Conservation (phyloP, 495 filamentous ascomycete genomes). For the Chaetomium tenue region DNA sequence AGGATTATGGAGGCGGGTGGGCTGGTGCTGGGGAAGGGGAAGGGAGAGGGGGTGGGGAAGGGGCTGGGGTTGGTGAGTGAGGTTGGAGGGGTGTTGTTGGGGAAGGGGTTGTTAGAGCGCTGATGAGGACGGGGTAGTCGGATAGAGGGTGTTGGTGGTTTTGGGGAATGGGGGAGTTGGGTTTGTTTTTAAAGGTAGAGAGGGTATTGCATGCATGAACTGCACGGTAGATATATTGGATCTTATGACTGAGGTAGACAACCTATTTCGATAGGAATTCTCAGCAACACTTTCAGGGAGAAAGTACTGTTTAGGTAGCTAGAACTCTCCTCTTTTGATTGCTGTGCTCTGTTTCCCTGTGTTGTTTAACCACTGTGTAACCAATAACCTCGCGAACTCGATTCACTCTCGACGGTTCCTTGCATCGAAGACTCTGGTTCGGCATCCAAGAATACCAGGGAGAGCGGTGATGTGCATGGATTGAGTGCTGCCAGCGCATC, state of each 20-base stretch:
- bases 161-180: not conserved
- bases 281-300: not conserved
- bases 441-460: too few species aligned
- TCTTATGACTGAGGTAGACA: too few species aligned
- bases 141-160: too few species aligned
- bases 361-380: too few species aligned
- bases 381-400: too few species aligned
- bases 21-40: constrained; percentile 55
- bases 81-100: constrained; percentile 42
- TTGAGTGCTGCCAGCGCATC: constrained; percentile 13
- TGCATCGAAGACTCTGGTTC: not conserved
- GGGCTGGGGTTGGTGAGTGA: constrained; percentile 54
- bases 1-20: constrained; percentile 65
- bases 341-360: too few species aligned
- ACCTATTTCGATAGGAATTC: too few species aligned
- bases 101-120: constrained; percentile 42
- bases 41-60: constrained; percentile 51
- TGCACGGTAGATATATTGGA: too few species aligned
- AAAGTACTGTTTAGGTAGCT: not conserved
- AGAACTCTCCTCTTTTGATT: not conserved
- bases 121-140: too few species aligned
- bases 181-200: not conserved
- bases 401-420: not conserved
- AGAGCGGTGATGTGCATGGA: not conserved
- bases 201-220: not conserved